Evolutionary conservation across 2,329 filamentous ascomycete species (phyloP).

Genomic region (Penicillium decumbens): DNA sequence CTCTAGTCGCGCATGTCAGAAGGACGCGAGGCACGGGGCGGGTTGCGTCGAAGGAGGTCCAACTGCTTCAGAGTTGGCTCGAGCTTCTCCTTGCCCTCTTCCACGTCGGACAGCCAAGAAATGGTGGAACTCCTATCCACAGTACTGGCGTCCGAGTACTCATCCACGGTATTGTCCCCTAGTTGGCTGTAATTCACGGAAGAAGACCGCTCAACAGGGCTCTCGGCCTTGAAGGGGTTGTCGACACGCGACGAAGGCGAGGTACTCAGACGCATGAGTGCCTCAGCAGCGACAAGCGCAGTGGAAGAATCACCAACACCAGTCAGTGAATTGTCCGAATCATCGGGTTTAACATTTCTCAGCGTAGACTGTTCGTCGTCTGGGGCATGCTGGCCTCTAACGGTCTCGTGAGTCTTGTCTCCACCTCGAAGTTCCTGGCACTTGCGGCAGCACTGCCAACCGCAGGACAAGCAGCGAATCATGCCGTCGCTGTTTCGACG

Average conservation of each 20-base stretch:
- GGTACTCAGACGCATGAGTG: background rate
- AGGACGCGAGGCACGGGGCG: background rate
- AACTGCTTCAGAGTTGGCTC: background rate
- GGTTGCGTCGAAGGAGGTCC: background rate
- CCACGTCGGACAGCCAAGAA: background rate
- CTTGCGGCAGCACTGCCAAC: constrained; percentile 34
- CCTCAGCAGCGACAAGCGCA: background rate
- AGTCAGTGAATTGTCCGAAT: background rate
- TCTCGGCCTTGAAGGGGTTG: background rate
- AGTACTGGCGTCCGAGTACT: background rate
- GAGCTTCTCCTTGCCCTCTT: background rate
- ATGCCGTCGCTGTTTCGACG: constrained; percentile 31
- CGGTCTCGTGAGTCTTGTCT: constrained; percentile 11
- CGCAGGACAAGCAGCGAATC: constrained; percentile 32
- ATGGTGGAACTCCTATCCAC: background rate
- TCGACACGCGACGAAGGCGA: background rate
- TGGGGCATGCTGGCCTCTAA: background rate
- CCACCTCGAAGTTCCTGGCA: constrained; percentile 23
- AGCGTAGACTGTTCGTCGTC: background rate
- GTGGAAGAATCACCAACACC: background rate
- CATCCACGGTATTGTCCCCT: background rate
- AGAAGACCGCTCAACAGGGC: background rate
- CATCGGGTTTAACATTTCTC: background rate
- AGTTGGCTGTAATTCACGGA: background rate
- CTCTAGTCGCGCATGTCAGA: background rate